Evolutionary conservation across 306 rosid species (phyloP), one percentile per base, ranked within the genome.

Genomic region (Senna siamea): DNA sequence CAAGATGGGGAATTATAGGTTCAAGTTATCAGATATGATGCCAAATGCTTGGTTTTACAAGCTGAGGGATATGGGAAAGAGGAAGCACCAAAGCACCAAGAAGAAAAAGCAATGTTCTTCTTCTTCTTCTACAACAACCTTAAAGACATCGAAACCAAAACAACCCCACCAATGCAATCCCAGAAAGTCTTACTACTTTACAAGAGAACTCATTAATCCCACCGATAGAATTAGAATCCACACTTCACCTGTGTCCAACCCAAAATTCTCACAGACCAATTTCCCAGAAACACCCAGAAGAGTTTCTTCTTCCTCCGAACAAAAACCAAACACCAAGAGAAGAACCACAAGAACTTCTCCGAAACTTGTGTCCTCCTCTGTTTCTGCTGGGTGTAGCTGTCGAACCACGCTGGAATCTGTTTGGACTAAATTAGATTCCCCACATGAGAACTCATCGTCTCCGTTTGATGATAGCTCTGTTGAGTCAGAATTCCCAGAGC

Each of bases 1-100:
- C 52, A 13, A 8, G 46, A 90, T 93, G 97, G 93, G 98, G 15
- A 93, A 87, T 74, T 80, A 85, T 74, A 89, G 78, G 90, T 91
- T 94, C 76, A 90, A 69, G 35, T 51, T 94, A 28, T 88, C 97
- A 13, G 96, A 89, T 74, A 94, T 94, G 92, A 85, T 94, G 53
- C 95, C 98, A 8, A 88, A 88, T 82, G 86, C 93, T 63, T 94
- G 98, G 98, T 92, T 94, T 66, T 83, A 85, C 93, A 94, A 91
- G 81, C 95, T 91, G 22, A 85, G 56, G 47, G 92, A 89, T 69
- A 87, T 91, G 85, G 81, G 85, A 63, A 86, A 66, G 76, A 46
- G 78, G 79, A 85, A 77, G 75, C 89, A 69, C 47, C 84, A 80
- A 17, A 69, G 23, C 4, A 20, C 9, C 11, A 79, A 72, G 64